phyloP scores from a whole-genome alignment of 2,329 filamentous ascomycete genomes.

The Mycosphaerella sp. region DNA sequence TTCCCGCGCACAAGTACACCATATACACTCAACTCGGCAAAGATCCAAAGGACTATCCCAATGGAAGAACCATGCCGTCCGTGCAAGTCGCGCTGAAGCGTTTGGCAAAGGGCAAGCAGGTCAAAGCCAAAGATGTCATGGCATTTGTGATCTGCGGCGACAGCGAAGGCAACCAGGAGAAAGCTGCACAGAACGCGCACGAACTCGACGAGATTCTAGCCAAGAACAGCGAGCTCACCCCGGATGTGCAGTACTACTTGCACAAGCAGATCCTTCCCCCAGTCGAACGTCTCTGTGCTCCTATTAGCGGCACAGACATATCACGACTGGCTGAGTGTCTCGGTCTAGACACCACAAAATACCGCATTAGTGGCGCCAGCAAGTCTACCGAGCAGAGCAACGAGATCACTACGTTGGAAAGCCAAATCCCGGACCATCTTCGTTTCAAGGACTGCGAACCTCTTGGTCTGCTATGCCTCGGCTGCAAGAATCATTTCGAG shows the following conservation, averaged over 20 bases:
- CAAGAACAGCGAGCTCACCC: slow-evolving; percentile 64
- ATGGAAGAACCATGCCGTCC: slow-evolving; percentile 90
- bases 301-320: slow-evolving; percentile 87
- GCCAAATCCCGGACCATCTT: slow-evolving; percentile 84
- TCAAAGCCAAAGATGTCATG: slow-evolving; percentile 93
- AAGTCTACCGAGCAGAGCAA: slow-evolving; percentile 49
- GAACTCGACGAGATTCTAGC: slow-evolving; percentile 80
- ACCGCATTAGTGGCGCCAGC: slow-evolving; percentile 59
- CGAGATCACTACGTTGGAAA: slow-evolving; percentile 86
- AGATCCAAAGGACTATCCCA: slow-evolving; percentile 85
- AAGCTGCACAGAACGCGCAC: slow-evolving; percentile 81
- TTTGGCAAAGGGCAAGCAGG: slow-evolving; percentile 74
- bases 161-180: slow-evolving; percentile 57
- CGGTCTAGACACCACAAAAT: slow-evolving; percentile 83
- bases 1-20: slow-evolving; percentile 82
- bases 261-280: slow-evolving; percentile 98
- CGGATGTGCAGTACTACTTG: slow-evolving; percentile 96
- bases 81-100: slow-evolving; percentile 92
- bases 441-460: slow-evolving; percentile 78
- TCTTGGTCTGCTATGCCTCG: slow-evolving; percentile 71
- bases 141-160: slow-evolving; percentile 83
- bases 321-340: slow-evolving; percentile 86
- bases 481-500: slow-evolving; percentile 63
- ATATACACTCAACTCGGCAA: slow-evolving; percentile 98
- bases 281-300: slow-evolving; percentile 94